phyloP scores from a whole-genome alignment of 2,329 filamentous ascomycete species.

The Aspergillus calidoustus region DNA sequence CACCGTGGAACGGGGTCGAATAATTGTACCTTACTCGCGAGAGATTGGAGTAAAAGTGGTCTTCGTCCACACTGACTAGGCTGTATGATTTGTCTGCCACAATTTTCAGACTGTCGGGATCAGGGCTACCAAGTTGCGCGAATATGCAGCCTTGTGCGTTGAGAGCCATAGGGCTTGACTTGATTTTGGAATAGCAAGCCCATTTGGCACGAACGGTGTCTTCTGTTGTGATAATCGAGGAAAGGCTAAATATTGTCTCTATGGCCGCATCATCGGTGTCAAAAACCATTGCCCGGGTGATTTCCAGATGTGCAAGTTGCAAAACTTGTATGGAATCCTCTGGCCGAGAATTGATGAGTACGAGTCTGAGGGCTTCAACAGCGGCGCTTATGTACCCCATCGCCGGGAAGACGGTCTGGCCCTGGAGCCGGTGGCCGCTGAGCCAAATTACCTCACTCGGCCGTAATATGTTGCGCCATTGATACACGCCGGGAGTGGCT shows the following conservation, averaged over 20 bases:
- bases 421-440: slow-evolving; percentile 37
- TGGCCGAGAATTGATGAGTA: background rate
- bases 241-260: slow-evolving; percentile 27
- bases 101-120: background rate
- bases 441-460: slow-evolving; percentile 41
- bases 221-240: background rate
- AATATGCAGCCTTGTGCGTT: slow-evolving; percentile 2
- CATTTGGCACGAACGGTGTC: background rate
- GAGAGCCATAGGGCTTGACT: background rate
- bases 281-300: slow-evolving; percentile 33
- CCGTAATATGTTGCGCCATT: slow-evolving; percentile 36
- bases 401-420: slow-evolving; percentile 36
- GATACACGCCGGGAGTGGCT: background rate
- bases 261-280: slow-evolving; percentile 26
- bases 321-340: slow-evolving; percentile 17
- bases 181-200: background rate
- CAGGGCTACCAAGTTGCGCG: background rate
- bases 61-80: slow-evolving; percentile 8
- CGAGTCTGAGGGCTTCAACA: slow-evolving; percentile 26
- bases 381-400: slow-evolving; percentile 36
- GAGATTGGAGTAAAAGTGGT: slow-evolving; percentile 27
- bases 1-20: slow-evolving; percentile 24
- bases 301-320: slow-evolving; percentile 27
- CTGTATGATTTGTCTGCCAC: background rate
- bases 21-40: slow-evolving; percentile 28